Evolutionary conservation across 1,284 basidiomycete genomes (phyloP), one percentile per base, ranked within the genome.

Genomic region (Pseudozyma hubeiensis): DNA sequence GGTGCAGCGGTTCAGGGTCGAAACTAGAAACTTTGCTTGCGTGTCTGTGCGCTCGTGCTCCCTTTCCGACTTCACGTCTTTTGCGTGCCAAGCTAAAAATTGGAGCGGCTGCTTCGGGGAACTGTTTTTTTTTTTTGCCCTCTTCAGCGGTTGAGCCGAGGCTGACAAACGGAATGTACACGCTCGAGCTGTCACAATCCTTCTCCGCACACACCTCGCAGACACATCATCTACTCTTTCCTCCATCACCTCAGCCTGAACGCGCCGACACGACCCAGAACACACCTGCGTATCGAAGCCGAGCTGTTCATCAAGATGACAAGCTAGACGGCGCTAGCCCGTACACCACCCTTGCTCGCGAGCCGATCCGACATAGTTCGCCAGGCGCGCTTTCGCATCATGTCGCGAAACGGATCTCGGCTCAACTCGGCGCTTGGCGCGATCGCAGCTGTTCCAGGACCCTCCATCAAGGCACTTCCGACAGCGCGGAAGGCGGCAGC

Each of bases 331-430:
- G 43, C 43, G 17, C 31, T 13, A n/a, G 30, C 39, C 24, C 13
- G 50, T n/a, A 39, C 14, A 16, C 33, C 11, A 8, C 11, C 16
- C 16, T n/a, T 41, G 40, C 40, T 7, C n/a, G 17, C 30, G 39
- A 52, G 39, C 39, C 6, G 7, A n/a, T 17, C 37, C 5, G 17
- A 31, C 13, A 31, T 6, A 7, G n/a, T 17, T 24, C 4, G 11
- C 17, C 8, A n/a, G 40, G 17, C 17, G 19, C 19, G 10, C 24
- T 8, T 8, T 41, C 5, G 0, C 33, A 53, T 17, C 53, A 67
- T 67, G 64, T 57, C 64, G 8, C 35, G 44, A 45, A 50, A 52
- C 19, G 41, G n/a, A 9, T 39, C 41, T 7, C 45, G 29, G 45
- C 47, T 51, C 14, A n/a, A 39, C 48, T 11, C 55, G 2, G 44